Evolutionary conservation across 345 rosid species (phyloP).

Genomic region (Sisymbrium altissimum): DNA sequence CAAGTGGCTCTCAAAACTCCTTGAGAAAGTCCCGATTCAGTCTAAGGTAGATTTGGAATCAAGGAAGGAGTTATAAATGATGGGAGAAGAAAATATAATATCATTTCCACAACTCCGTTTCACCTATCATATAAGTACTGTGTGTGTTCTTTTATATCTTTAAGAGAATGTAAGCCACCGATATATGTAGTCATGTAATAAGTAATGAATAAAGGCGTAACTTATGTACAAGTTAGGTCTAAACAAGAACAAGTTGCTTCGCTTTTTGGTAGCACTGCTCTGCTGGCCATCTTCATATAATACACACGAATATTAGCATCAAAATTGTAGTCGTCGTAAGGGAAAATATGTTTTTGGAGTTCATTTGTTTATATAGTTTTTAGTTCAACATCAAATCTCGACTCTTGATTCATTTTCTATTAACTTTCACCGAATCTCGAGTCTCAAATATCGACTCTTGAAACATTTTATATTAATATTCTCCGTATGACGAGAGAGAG

Average conservation of each 20-base stretch:
- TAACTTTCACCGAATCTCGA: too few relatives aligned
- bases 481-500: too few relatives aligned
- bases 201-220: not conserved
- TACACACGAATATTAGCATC: too few relatives aligned
- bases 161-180: not conserved
- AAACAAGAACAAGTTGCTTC: not conserved
- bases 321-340: too few relatives aligned
- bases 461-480: too few relatives aligned
- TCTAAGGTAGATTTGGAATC: slow-evolving; percentile 23
- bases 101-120: not conserved
- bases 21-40: slow-evolving; percentile 23
- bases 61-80: slow-evolving; percentile 27
- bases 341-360: too few relatives aligned
- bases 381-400: too few relatives aligned
- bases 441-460: too few relatives aligned
- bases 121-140: not conserved
- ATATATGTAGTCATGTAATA: not conserved
- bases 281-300: too few relatives aligned
- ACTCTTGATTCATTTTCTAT: too few relatives aligned
- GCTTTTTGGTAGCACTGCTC: not conserved
- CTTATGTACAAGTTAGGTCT: not conserved
- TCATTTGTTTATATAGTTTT: too few relatives aligned
- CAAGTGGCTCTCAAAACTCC: slow-evolving; percentile 30
- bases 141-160: not conserved
- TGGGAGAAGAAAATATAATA: not conserved